These are phyloP conservation scores for Alternaria sp. DNA, from an alignment of 2,329 filamentous ascomycete species.

Conservation along the genomic window DNA sequence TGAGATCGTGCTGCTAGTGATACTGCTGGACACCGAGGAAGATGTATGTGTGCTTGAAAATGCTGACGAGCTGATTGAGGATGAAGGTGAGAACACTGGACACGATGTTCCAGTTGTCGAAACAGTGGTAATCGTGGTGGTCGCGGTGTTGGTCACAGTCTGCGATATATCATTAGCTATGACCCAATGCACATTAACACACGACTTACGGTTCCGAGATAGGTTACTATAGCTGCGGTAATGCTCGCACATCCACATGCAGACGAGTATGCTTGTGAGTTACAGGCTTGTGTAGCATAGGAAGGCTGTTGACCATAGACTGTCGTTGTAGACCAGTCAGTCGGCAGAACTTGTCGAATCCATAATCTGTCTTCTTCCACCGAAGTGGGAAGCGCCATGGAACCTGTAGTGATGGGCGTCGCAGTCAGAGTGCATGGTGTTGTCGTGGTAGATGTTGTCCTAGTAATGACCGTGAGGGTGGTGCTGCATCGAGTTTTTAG, in stretches of 20 bases:
- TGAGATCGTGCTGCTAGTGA: constrained; percentile 3
- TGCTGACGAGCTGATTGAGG: not conserved
- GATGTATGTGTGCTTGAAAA: not conserved
- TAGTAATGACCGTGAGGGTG: constrained; percentile 21
- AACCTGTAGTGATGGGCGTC: constrained; percentile 6
- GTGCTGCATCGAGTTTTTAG: constrained; percentile 11
- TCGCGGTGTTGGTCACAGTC: constrained; percentile 26
- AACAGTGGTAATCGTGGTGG: constrained; percentile 23
- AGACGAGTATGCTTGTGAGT: constrained; percentile 31
- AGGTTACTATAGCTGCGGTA: constrained; percentile 23
- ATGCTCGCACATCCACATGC: constrained; percentile 41
- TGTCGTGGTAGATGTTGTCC: constrained; percentile 21
- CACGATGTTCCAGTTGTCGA: constrained; percentile 23
- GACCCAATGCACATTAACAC: no score
- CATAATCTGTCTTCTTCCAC: constrained; percentile 2
- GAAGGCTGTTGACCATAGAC: constrained; percentile 34
- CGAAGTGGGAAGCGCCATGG: not conserved
- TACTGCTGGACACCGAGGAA: constrained; percentile 8
- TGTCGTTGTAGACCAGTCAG: constrained; percentile 23
- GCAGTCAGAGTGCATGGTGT: constrained; percentile 18
- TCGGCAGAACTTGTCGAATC: constrained; percentile 21
- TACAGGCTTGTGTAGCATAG: constrained; percentile 34
- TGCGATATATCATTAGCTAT: constrained; percentile 19
- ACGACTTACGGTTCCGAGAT: constrained; percentile 33
- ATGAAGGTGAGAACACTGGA: not conserved